Evolutionary conservation across 2,329 filamentous ascomycete genomes (phyloP).

Genomic region (Aureobasidium lini): DNA sequence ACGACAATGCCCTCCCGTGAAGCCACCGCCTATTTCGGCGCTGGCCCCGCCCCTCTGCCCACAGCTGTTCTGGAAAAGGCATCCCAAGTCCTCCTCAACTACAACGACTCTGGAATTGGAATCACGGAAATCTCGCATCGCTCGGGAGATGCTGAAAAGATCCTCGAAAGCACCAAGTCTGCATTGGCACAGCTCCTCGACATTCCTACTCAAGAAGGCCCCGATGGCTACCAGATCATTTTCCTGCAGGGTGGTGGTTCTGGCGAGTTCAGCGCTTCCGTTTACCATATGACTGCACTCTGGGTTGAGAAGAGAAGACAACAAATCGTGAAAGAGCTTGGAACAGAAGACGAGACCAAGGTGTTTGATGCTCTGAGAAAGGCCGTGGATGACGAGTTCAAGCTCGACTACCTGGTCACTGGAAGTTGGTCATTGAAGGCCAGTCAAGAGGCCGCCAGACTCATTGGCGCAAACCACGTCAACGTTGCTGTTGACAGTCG

Average conservation of each 20-base stretch:
- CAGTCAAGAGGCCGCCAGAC: conserved; percentile 68
- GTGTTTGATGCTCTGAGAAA: conserved; percentile 51
- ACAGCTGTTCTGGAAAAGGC: conserved; percentile 72
- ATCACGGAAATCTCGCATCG: conserved; percentile 88
- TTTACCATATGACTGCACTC: conserved; percentile 75
- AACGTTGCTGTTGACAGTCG: conserved; percentile 67
- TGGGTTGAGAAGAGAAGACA: conserved; percentile 68
- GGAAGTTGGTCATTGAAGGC: conserved; percentile 89
- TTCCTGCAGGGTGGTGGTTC: conserved; percentile 84
- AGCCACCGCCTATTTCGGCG: conserved; percentile 80
- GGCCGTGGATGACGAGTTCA: conserved; percentile 49
- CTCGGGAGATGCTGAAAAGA: conserved; percentile 66
- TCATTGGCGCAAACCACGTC: conserved; percentile 71
- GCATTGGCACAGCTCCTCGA: conserved; percentile 67
- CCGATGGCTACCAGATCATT: conserved; percentile 77
- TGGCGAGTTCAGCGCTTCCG: conserved; percentile 74
- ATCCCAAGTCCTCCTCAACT: conserved; percentile 72
- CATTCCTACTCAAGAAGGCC: conserved; percentile 66
- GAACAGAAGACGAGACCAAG: conserved; percentile 47
- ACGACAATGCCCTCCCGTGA: conserved; percentile 59
- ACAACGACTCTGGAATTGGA: conserved; percentile 70
- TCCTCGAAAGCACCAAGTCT: conserved; percentile 71
- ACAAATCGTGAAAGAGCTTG: conserved; percentile 50
- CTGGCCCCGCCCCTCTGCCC: conserved; percentile 80
- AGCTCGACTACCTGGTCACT: conserved; percentile 81